Evolutionary conservation across 345 rosid genomes (phyloP), one percentile per base, ranked within the genome.

Genomic region (Gossypium australe): DNA sequence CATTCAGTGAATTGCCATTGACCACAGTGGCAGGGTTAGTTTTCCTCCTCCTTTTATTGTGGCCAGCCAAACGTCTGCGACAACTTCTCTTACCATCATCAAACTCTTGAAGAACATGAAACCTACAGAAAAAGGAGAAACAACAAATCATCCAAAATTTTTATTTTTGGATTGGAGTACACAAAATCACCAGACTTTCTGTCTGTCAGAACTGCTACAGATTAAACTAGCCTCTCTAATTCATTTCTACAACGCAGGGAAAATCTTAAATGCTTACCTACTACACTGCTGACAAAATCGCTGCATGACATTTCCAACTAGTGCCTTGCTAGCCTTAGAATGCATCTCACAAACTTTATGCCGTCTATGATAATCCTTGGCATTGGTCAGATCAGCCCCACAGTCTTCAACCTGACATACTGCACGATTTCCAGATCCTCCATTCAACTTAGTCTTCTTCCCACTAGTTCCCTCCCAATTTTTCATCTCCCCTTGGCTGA

Each of bases 201-300:
- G 10, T 43, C 53, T 16, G 41, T 51, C 44, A 69, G 11, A 27
- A 51, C 34, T 68, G 25, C 12, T 48, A 9, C 38, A 68, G 9
- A 47, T 16, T 69, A 16, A 9, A 52, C 6, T 52, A 70, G 25
- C 73, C 60, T 11, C 60, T 51, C 45, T 69, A 43, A 29, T 16
- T 48, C 22, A 52, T 70, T 29, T 22, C 57, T 45, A 20, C 77
- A 57, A 64, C 49, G 27, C 9, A 29, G 44, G 0, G 24, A 5
- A 76, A 75, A 25, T 14, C 53, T 67, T 18, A 43, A 72, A 51
- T 3, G 47, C 87, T 82, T 84, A 96, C 99, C 98, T 85, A 81
- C 99, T 96, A 75, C 99, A 96, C 86, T 96, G 99, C 85, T 96
- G 99, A 85, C 99, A 96, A 77, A 96, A 96, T 43, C 99, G 92